phyloP scores from a whole-genome alignment of 2,329 filamentous ascomycete species.

The Alternaria brassicicola region DNA sequence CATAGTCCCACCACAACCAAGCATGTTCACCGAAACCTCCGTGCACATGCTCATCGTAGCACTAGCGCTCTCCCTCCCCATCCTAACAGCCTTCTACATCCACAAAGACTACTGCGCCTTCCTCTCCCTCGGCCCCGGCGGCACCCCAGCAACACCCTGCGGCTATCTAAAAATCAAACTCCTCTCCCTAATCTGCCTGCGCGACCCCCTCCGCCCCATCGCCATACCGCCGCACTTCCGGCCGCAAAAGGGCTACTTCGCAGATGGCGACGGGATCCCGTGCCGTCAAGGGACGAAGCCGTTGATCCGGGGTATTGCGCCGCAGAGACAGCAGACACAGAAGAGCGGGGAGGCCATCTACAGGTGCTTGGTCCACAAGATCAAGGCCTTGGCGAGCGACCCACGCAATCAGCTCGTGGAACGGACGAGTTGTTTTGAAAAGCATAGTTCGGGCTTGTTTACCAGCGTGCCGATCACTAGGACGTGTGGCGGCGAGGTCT shows the following conservation, averaged over 20 bases:
- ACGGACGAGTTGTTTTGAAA: slow-evolving; percentile 78
- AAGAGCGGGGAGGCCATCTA: slow-evolving; percentile 61
- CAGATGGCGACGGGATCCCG: slow-evolving; percentile 55
- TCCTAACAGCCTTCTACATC: slow-evolving; percentile 50
- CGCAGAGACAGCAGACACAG: slow-evolving; percentile 79
- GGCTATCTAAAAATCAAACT: slow-evolving; percentile 78
- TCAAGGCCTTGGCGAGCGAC: slow-evolving; percentile 30
- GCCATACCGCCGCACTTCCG: slow-evolving; percentile 58
- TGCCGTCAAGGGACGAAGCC: slow-evolving; percentile 69
- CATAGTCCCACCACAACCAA: background rate
- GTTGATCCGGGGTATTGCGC: slow-evolving; percentile 74
- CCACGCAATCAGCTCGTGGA: slow-evolving; percentile 47
- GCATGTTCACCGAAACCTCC: slow-evolving; percentile 3
- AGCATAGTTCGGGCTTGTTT: slow-evolving; percentile 79
- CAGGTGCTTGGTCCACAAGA: slow-evolving; percentile 17
- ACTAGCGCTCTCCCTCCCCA: slow-evolving; percentile 28
- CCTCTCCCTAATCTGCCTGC: slow-evolving; percentile 73
- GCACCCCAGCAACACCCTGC: slow-evolving; percentile 73
- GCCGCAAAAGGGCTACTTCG: slow-evolving; percentile 66
- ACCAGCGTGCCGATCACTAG: slow-evolving; percentile 68
- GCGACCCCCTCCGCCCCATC: slow-evolving; percentile 70
- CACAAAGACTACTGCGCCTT: slow-evolving; percentile 78
- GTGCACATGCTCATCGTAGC: slow-evolving; percentile 6
- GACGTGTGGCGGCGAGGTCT: slow-evolving; percentile 80
- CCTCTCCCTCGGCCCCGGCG: slow-evolving; percentile 77